Evolutionary conservation across 2,329 filamentous ascomycete species (phyloP).

Genomic region (Alternaria rosae): DNA sequence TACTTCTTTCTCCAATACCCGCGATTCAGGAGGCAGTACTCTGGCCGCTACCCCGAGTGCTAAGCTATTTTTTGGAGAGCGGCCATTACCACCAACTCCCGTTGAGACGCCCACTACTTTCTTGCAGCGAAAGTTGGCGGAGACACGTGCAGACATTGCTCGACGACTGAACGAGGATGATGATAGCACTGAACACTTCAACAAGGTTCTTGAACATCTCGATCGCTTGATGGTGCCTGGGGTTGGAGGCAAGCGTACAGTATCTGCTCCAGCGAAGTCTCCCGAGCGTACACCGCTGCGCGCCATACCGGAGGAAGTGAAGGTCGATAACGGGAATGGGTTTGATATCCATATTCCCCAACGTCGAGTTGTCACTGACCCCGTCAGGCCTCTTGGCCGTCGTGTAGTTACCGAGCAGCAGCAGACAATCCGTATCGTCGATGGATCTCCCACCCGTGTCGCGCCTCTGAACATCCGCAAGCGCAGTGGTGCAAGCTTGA

Average conservation of each 20-base stretch:
- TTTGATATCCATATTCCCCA: conserved; percentile 35
- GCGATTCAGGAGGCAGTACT: conserved; percentile 43
- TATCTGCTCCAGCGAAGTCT: conserved; percentile 54
- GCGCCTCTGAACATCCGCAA: conserved; percentile 66
- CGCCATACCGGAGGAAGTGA: conserved; percentile 61
- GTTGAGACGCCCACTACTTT: conserved; percentile 60
- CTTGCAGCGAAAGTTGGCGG: conserved; percentile 62
- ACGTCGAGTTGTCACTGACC: conserved; percentile 55
- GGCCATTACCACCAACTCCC: conserved; percentile 57
- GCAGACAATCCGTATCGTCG: conserved; percentile 65
- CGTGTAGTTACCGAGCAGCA: conserved; percentile 41
- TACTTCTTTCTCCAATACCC: conserved; percentile 55
- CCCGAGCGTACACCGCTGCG: conserved; percentile 52
- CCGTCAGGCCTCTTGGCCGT: conserved; percentile 41
- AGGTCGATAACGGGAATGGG: conserved; percentile 44
- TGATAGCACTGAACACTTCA: conserved; percentile 60
- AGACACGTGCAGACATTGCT: conserved; percentile 65
- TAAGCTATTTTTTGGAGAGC: conserved; percentile 44
- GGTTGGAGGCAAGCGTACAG: conserved; percentile 49
- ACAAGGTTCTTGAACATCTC: conserved; percentile 67
- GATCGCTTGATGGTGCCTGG: conserved; percentile 63
- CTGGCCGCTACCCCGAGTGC: conserved; percentile 38
- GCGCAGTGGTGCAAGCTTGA: conserved; percentile 46
- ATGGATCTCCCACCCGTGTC: conserved; percentile 59
- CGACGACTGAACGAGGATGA: conserved; percentile 58